Evolutionary conservation across 805 yeast species (phyloP), one percentile per base, ranked within the genome.

Genomic region (Candida germanica): DNA sequence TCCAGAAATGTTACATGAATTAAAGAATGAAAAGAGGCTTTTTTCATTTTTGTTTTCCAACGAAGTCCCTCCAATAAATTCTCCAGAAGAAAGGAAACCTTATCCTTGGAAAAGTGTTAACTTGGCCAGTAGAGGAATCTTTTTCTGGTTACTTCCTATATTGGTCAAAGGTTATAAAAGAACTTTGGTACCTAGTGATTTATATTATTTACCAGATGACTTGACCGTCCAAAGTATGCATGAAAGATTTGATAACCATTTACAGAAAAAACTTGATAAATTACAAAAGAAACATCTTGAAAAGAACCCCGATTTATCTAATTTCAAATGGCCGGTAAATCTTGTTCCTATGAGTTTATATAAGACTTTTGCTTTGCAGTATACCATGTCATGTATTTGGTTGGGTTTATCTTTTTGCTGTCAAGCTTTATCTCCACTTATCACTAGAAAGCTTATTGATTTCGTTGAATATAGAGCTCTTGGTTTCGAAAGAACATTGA

Each of bases 361-460:
- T 41, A 56, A 58, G 36, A 75, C 84, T 6, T 79, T 75, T 51
- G 61, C 57, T 46, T 54, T 58, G 47, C 69, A 71, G 29, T 76
- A 75, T 48, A 28, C 61, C 3, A 33, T 60, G 33, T 61, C 74
- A 10, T 43, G 73, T 26, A 3, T 66, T 2, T 67, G 58, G 46
- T 71, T 78, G 45, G 57, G 65, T 0, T 30, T 65, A 3, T 65
- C 77, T 1, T 82, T 78, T 51, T 50, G 65, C 12, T 64, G 71
- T 17, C 63, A 65, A 36, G 77, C 84, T 1, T 60, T 79, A 20
- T 77, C 80, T 24, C 89, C 95, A 1, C 63, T 87, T 45, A 54
- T 86, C 8, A 77, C 86, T 3, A 75, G 79, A 53, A 67, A 73
- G 24, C 63, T 87, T 39, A 83, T 87, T 42, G 66, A 65, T 28